Evolutionary conservation across 352 stramenopile species (phyloP).

Genomic region (Globisporangium heterothallicum): DNA sequence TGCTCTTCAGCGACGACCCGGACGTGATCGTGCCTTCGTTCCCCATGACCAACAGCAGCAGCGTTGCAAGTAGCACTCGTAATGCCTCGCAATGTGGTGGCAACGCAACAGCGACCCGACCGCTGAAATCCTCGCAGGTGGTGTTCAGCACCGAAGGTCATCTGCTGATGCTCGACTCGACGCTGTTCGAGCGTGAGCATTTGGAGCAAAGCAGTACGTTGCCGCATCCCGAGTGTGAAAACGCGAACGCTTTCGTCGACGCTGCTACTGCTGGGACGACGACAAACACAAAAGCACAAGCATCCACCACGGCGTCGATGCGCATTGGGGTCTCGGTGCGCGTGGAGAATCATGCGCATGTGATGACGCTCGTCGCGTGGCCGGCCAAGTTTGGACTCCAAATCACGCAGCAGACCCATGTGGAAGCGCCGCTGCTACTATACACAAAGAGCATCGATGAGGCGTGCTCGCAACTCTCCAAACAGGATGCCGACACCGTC

Average conservation of each 20-base stretch:
- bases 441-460: conserved; percentile 35
- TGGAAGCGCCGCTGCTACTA: conserved; percentile 56
- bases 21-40: conserved; percentile 61
- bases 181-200: conserved; percentile 36
- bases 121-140: conserved; percentile 62
- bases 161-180: conserved; percentile 55
- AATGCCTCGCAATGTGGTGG: background rate
- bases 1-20: conserved; percentile 95
- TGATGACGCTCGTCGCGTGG: conserved; percentile 62
- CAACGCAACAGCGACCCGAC: conserved; percentile 12
- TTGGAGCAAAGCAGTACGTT: conserved; percentile 2
- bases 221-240: conserved; percentile 34
- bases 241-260: conserved; percentile 34
- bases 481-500: conserved; percentile 16
- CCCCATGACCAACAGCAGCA: conserved; percentile 3
- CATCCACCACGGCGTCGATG: conserved; percentile 10
- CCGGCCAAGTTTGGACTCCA: conserved; percentile 61
- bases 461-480: conserved; percentile 35
- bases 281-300: background rate
- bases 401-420: conserved; percentile 26
- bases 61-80: background rate
- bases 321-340: conserved; percentile 61
- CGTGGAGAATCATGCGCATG: conserved; percentile 43
- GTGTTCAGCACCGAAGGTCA: conserved; percentile 85
- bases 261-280: background rate